A percentile compares a stretch with the other conserved stretches of the same genome.
phyloP scores from a whole-genome alignment of 2,329 filamentous ascomycete genomes.

The Dryadomyces quercivorus region DNA sequence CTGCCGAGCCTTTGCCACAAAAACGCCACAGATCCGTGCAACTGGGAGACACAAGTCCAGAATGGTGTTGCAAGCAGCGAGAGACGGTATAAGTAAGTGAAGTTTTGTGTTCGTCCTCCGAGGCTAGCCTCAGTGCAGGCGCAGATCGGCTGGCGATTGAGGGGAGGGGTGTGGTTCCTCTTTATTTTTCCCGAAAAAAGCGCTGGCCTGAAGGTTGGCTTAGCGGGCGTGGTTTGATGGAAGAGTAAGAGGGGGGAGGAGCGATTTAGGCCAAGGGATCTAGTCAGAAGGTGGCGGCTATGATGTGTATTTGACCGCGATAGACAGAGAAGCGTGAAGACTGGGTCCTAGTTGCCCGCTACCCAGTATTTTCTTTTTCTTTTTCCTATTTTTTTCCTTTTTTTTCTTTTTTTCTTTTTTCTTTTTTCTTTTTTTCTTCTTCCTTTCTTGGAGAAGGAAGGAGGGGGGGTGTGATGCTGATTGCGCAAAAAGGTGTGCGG shows the following conservation, averaged over 20 bases:
- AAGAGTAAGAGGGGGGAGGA: background rate
- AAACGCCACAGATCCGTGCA: background rate
- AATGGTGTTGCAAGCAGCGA: slow-evolving; percentile 5
- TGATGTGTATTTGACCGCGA: slow-evolving; percentile 25
- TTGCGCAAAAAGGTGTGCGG: slow-evolving; percentile 9
- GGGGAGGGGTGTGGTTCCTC: background rate
- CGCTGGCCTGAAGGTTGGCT: background rate
- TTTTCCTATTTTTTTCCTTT: slow-evolving; percentile 1
- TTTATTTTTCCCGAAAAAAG: background rate
- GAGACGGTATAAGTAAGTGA: slow-evolving; percentile 14
- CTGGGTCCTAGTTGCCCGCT: slow-evolving; percentile 11
- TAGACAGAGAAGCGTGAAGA: slow-evolving; percentile 15
- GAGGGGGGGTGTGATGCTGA: slow-evolving; percentile 4
- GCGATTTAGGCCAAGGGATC: slow-evolving; percentile 2
- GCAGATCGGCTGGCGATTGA: slow-evolving; percentile 8
- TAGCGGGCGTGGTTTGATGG: slow-evolving; percentile 1
- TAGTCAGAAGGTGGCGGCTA: slow-evolving; percentile 17
- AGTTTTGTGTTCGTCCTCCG: slow-evolving; percentile 10
- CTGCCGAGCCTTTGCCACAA: background rate
- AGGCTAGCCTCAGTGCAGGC: slow-evolving; percentile 18
- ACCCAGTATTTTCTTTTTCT: background rate
- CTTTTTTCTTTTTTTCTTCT: slow-evolving; percentile 8
- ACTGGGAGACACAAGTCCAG: slow-evolving; percentile 2
- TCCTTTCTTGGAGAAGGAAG: slow-evolving; percentile 6
- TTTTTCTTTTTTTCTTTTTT: slow-evolving; percentile 7